Evolutionary conservation across 805 yeast species (phyloP).

Genomic region (Kodamaea leandrae): DNA sequence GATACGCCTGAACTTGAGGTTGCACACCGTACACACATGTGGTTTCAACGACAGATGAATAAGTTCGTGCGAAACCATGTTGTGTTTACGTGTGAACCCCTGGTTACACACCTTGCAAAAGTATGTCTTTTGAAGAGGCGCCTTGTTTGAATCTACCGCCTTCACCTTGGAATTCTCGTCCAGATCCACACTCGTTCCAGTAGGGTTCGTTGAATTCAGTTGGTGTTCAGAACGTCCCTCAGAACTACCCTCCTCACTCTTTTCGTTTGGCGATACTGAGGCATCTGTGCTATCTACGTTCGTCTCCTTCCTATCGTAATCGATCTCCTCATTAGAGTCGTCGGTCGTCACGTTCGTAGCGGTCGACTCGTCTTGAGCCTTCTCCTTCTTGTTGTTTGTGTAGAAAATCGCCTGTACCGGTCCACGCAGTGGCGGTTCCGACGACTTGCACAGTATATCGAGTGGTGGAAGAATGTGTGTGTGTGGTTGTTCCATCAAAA

Average conservation of each 20-base stretch:
- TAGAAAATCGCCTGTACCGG: not conserved
- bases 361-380: not conserved
- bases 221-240: not conserved
- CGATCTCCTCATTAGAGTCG: not conserved
- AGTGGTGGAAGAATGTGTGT: not conserved
- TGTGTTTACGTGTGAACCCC: conserved; percentile 68
- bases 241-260: conserved; percentile 1
- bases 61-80: conserved; percentile 67
- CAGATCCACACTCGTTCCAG: not conserved
- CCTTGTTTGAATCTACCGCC: not conserved
- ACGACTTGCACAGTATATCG: not conserved
- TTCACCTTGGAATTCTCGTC: not conserved
- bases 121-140: conserved; percentile 29
- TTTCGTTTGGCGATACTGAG: not conserved
- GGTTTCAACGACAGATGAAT: conserved; percentile 68
- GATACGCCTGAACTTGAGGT: conserved; percentile 60
- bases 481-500: not conserved
- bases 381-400: not conserved
- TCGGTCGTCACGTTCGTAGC: conserved; percentile 3
- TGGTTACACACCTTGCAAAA: conserved; percentile 61
- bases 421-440: not conserved
- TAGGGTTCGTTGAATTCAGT: not conserved
- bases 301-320: not conserved
- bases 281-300: not conserved
- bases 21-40: conserved; percentile 59